Percentiles rank a stretch among this genome's conserved stretches.
These are phyloP conservation scores for Saccharomyces kudriavzevii DNA, from an alignment of 805 yeast species.

Conservation along the genomic window DNA sequence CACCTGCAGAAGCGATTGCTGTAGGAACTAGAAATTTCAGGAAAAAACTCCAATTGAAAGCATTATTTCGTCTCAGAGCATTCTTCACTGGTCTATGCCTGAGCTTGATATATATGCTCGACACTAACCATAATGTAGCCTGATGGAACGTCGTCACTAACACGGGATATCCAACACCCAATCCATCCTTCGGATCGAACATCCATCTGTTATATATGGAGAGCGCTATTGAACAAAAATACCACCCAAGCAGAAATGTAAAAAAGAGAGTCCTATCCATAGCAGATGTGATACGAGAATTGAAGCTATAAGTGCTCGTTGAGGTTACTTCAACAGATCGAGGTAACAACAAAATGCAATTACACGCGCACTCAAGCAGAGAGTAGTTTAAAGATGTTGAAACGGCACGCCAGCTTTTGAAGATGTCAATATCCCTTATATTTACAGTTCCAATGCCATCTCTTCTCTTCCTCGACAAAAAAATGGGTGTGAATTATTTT, in stretches of 20 bases:
- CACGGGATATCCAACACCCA: conserved; percentile 77
- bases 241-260: conserved; percentile 46
- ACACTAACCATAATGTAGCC: conserved; percentile 49
- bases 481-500: not conserved
- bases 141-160: conserved; percentile 83
- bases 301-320: conserved; percentile 1
- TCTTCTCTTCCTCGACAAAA: not conserved
- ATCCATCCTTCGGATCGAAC: conserved; percentile 64
- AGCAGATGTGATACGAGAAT: conserved; percentile 1
- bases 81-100: conserved; percentile 1
- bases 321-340: not conserved
- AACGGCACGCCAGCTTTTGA: not conserved
- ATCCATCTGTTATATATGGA: conserved; percentile 93
- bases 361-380: not conserved
- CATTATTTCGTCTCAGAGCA: not conserved
- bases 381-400: not conserved
- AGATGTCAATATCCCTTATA: not conserved
- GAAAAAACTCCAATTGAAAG: conserved; percentile 33
- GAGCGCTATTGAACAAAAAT: conserved; percentile 56
- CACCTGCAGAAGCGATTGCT: conserved; percentile 82
- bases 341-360: not conserved
- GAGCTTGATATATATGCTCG: conserved; percentile 35
- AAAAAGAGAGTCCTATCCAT: conserved; percentile 4
- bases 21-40: conserved; percentile 65
- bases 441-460: not conserved